Conservation (phyloP, 208 protist species). For the Leishmania amazonensis region DNA sequence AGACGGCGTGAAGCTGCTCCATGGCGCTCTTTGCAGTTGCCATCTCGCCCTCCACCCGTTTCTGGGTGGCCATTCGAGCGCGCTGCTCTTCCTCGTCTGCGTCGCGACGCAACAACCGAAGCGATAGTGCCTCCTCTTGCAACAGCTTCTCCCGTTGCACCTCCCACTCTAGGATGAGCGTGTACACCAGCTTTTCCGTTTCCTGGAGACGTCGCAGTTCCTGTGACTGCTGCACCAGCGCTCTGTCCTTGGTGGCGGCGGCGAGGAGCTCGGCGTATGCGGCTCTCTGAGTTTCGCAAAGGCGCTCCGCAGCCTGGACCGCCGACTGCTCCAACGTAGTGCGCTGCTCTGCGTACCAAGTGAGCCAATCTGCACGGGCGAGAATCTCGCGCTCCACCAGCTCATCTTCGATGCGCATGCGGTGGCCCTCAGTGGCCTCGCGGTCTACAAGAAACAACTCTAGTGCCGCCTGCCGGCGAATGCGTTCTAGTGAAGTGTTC, state of each 20-base stretch:
- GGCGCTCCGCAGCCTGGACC: not conserved
- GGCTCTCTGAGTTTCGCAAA: slow-evolving; percentile 5
- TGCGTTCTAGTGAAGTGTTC: slow-evolving; percentile 14
- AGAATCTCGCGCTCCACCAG: slow-evolving; percentile 28
- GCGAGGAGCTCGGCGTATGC: slow-evolving; percentile 31
- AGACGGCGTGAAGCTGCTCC: not conserved
- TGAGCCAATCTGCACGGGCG: slow-evolving; percentile 29
- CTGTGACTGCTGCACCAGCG: slow-evolving; percentile 32
- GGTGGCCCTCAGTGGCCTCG: slow-evolving; percentile 35
- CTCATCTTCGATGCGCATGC: slow-evolving; percentile 58
- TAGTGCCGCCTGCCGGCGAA: slow-evolving; percentile 32
- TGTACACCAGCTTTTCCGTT: slow-evolving; percentile 32
- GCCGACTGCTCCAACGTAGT: slow-evolving; percentile 5
- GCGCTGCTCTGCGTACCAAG: slow-evolving; percentile 22
- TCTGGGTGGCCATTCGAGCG: not conserved
- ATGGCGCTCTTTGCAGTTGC: not conserved
- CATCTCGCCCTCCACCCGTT: slow-evolving; percentile 2
- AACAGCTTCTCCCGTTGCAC: slow-evolving; percentile 29
- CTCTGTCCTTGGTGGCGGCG: slow-evolving; percentile 16
- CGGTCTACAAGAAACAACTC: slow-evolving; percentile 36
- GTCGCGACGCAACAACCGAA: slow-evolving; percentile 6
- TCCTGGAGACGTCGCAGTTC: slow-evolving; percentile 41
- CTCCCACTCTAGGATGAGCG: slow-evolving; percentile 30
- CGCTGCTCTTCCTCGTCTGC: slow-evolving; percentile 8
- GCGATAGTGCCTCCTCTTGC: slow-evolving; percentile 19